Evolutionary conservation across 352 stramenopile species (phyloP).

Genomic region (Pythium oligandrum): DNA sequence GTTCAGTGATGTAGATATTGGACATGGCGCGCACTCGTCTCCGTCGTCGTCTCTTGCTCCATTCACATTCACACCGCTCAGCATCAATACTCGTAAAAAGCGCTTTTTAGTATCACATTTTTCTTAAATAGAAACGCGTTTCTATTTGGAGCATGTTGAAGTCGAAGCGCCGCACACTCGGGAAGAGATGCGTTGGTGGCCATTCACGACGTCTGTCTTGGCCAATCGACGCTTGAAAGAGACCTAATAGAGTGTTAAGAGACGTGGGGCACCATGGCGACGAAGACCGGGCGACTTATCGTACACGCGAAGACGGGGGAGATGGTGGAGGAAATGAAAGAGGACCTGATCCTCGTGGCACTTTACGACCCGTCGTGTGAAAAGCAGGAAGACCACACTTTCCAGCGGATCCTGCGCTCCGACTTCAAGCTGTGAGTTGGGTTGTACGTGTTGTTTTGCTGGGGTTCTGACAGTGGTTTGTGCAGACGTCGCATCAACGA

Average conservation of each 20-base stretch:
- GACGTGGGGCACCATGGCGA: constrained; percentile 34
- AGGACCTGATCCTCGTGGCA: constrained; percentile 62
- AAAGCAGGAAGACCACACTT: constrained; percentile 32
- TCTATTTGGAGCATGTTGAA: too few species aligned
- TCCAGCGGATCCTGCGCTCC: constrained; percentile 44
- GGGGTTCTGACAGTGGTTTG: too few species aligned
- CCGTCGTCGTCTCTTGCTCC: too few species aligned
- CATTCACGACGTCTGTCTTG: not conserved
- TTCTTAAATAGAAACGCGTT: not conserved
- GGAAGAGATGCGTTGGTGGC: too few species aligned
- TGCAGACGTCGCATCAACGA: constrained; percentile 40
- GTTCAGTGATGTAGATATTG: constrained; percentile 97
- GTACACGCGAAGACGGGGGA: constrained; percentile 47
- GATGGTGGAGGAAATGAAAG: constrained; percentile 62
- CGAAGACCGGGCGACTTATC: constrained; percentile 46
- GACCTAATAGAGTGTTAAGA: not conserved
- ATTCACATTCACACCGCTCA: too few species aligned
- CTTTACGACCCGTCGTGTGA: constrained; percentile 38
- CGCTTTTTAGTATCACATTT: too few species aligned
- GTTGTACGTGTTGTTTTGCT: too few species aligned
- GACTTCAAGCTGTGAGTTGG: constrained; percentile 51
- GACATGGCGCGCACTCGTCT: constrained; percentile 70
- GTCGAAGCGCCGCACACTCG: too few species aligned
- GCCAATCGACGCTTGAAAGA: too few species aligned
- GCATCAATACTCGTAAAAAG: too few species aligned